phyloP scores from a whole-genome alignment of 345 rosid genomes.

The Lagerstroemia speciosa region DNA sequence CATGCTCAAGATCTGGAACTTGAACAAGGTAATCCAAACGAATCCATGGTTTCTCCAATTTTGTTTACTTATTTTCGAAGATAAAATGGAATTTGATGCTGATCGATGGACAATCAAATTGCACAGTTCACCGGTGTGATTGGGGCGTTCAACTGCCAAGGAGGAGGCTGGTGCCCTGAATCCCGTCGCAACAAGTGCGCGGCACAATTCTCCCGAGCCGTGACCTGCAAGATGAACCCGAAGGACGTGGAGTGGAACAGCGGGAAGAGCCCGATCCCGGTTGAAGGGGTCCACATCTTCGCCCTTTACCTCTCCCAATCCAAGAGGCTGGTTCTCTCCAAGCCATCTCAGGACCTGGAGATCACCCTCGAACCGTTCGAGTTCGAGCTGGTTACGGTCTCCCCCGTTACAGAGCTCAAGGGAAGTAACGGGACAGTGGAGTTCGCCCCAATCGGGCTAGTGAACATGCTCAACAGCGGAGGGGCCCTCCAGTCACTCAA shows the following conservation, averaged over 20 bases:
- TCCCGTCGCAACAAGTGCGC: constrained; percentile 65
- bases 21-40: constrained; percentile 57
- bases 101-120: neutral
- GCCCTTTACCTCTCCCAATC: constrained; percentile 64
- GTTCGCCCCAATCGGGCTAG: constrained; percentile 78
- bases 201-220: constrained; percentile 41
- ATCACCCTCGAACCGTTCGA: constrained; percentile 66
- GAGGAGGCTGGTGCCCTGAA: constrained; percentile 93
- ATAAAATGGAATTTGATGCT: neutral
- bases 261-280: constrained; percentile 55
- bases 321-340: constrained; percentile 54
- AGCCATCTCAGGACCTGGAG: constrained; percentile 36
- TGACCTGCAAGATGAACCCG: constrained; percentile 46
- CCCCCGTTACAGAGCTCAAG: constrained; percentile 35
- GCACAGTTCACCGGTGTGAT: constrained; percentile 72
- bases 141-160: constrained; percentile 94
- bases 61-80: too few relatives aligned
- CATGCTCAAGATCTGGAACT: constrained; percentile 98
- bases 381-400: too few relatives aligned
- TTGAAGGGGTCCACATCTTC: constrained; percentile 47
- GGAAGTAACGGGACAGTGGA: too few relatives aligned
- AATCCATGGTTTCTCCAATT: too few relatives aligned
- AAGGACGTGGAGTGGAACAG: constrained; percentile 72
- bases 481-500: constrained; percentile 62
- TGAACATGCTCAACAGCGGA: constrained; percentile 83